phyloP scores from a whole-genome alignment of 75 land plant genomes.

The Cryptomeria japonica region DNA sequence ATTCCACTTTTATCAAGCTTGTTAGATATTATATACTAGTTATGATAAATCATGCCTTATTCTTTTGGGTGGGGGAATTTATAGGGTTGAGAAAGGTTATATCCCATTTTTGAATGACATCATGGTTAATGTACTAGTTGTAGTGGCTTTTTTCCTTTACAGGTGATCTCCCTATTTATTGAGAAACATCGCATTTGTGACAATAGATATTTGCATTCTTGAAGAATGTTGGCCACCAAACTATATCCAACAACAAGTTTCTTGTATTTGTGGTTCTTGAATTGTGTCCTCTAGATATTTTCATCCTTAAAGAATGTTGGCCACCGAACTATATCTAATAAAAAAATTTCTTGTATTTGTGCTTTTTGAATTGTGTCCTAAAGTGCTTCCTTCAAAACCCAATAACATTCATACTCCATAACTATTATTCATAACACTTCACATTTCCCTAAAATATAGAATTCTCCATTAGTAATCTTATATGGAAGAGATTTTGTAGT shows the following conservation, averaged over 20 bases:
- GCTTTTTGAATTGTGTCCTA: no score
- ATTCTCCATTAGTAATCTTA: no score
- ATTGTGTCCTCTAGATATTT: neutral
- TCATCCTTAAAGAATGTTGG: no score
- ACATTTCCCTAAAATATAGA: neutral
- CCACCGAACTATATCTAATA: no score
- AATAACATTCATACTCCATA: neutral
- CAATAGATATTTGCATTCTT: neutral
- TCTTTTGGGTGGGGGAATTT: neutral
- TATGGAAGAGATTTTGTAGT: no score
- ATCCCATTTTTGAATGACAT: neutral
- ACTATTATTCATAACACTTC: neutral
- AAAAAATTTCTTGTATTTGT: no score
- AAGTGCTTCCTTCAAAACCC: neutral
- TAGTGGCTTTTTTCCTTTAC: neutral
- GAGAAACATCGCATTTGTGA: neutral
- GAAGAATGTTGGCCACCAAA: neutral
- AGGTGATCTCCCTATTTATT: neutral
- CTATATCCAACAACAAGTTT: no score
- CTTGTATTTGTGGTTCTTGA: neutral
- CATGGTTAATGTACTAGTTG: neutral
- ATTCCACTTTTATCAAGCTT: no score
- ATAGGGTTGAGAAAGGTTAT: no score
- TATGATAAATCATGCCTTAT: neutral
- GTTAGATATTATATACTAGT: no score